Evolutionary conservation across 176 grass and related monocot genomes (phyloP), one percentile per base, ranked within the genome.

Genomic region (Canna indica): DNA sequence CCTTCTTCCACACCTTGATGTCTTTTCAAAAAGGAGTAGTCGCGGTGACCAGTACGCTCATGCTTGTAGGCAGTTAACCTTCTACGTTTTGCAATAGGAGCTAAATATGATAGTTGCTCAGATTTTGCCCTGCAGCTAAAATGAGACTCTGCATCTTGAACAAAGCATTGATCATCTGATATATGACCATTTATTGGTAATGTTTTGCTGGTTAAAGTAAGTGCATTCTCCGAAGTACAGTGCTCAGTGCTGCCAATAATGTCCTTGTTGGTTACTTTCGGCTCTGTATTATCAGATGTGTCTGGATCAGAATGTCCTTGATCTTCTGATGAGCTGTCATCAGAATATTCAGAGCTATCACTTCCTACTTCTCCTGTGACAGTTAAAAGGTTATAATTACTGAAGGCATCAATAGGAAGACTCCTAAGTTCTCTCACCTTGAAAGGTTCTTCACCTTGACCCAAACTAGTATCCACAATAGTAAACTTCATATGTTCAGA

Each of bases 381-480:
- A 58, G 29, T 27, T 63, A 58, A 69, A 85, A 67, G 60, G 41
- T 44, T 77, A 77, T 72, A 87, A 30, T 34, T 71, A 38, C 60
- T 48, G 71, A 70, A 76, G 61, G 78, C 74, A 81, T 90, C 89
- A 78, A 75, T 54, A 65, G 89, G 94, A 62, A 99, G 73, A 69
- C 72, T 85, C 77, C 85, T 87, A 74, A 99, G 64, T 56, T 93
- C 89, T 52, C 86, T 87, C 17, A 90, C 70, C 77, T 76, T 87
- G 36, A 73, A 81, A 56, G 77, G 82, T 32, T 75, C 84, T 78
- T 86, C 85, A 47, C 85, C 94, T 67, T 83, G 71, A 67, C 85
- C 68, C 78, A 99, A 72, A 54, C 75, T 99, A 36, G 94, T 99
- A 81, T 99, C 94, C 36, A 99, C 83, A 66, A 99, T 79, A 54